Evolutionary conservation across 495 filamentous ascomycete genomes (phyloP).

Genomic region (Jackrogersella minutella): DNA sequence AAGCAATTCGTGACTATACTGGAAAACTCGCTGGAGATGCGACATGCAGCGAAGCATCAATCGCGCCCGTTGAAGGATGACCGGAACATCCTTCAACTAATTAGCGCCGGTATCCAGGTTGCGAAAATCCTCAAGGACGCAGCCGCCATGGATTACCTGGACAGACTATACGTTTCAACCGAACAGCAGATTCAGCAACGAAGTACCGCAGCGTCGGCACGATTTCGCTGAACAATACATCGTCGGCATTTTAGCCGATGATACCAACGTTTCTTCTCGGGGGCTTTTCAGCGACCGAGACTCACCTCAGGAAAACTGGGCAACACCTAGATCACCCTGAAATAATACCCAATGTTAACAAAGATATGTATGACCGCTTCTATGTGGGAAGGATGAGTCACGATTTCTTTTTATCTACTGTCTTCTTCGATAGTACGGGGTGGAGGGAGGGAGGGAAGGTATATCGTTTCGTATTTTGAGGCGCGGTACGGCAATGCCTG

Average conservation of each 20-base stretch:
- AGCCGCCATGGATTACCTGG: constrained; percentile 79
- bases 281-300: constrained; percentile 31
- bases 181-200: constrained; percentile 79
- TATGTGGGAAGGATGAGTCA: constrained; percentile 39
- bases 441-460: constrained; percentile 3
- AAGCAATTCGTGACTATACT: constrained; percentile 85
- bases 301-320: constrained; percentile 21
- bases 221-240: constrained; percentile 49
- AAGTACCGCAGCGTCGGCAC: constrained; percentile 53
- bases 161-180: constrained; percentile 71
- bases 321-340: constrained; percentile 19
- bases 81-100: constrained; percentile 84
- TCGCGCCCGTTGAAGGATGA: constrained; percentile 87
- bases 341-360: constrained; percentile 40
- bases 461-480: constrained; percentile 20
- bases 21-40: constrained; percentile 86
- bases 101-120: constrained; percentile 86
- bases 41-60: constrained; percentile 83
- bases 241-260: constrained; percentile 29
- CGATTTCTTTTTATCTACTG: constrained; percentile 30
- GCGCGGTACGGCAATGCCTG: constrained; percentile 24
- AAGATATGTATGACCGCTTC: constrained; percentile 32
- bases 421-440: constrained; percentile 24
- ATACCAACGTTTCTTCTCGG: constrained; percentile 35
- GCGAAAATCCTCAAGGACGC: constrained; percentile 86